These are phyloP conservation scores for Helicostylum pulchrum DNA, from an alignment of 192 early-diverging fungal genomes.

Conservation along the genomic window DNA sequence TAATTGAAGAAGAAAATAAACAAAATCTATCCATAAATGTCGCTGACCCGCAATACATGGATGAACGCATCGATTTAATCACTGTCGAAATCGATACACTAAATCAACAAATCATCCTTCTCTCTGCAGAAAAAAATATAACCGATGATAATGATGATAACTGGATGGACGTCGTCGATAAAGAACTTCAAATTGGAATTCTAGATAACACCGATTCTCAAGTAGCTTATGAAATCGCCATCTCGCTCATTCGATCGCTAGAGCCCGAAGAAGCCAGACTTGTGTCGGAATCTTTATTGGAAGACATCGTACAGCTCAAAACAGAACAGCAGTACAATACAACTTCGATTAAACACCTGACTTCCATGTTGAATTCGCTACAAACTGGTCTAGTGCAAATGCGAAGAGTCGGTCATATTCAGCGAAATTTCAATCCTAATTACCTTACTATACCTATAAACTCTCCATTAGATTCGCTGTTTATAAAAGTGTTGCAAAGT, in stretches of 20 bases:
- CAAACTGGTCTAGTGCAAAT: conserved; percentile 12
- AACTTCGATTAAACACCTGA: background rate
- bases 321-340: background rate
- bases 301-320: conserved; percentile 12
- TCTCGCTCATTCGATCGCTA: conserved; percentile 1
- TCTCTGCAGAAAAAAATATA: background rate
- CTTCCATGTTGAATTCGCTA: background rate
- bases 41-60: conserved; percentile 30
- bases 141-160: conserved; percentile 5
- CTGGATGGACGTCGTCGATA: conserved; percentile 15
- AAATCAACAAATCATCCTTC: background rate
- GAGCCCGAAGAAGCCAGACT: conserved; percentile 14
- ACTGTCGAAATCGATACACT: conserved; percentile 16
- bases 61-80: conserved; percentile 31
- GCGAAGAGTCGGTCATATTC: conserved; percentile 11
- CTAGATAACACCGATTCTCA: conserved; percentile 4
- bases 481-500: background rate
- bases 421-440: background rate
- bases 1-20: conserved; percentile 2
- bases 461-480: background rate
- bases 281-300: background rate
- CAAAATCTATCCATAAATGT: background rate
- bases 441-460: background rate
- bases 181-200: conserved; percentile 4
- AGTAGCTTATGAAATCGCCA: conserved; percentile 20